Base-by-base conservation (phyloP, 148 eudicot genomes). In the Drosera capensis region DNA sequence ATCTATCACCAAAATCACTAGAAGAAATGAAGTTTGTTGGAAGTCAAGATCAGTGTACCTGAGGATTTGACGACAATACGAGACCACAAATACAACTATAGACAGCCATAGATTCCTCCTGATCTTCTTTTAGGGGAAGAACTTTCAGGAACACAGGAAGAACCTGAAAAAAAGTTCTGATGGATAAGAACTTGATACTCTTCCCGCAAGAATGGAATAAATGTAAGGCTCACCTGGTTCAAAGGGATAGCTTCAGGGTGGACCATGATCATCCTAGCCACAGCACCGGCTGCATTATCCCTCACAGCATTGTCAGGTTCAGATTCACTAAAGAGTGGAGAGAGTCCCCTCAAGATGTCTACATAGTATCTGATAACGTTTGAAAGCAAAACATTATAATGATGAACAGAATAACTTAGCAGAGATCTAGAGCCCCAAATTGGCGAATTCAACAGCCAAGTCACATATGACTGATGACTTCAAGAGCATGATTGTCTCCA, bases 211-310 rank as follows among this genome's bases (percentile, higher is more conserved):
- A 22, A n/a, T n/a, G n/a, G n/a, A n/a, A n/a, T n/a, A n/a, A n/a
- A n/a, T n/a, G n/a, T n/a, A n/a, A n/a, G n/a, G 46, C 71, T 15
- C 8, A 85, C 99, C 83, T 90, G 99, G 59, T 73, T 68, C 55
- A 90, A 65, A 7, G 99, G 99, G 48, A 80, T 68, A 28, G 78
- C 56, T 58, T 85, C 87, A 23, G 84, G 88, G 43, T 81, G 93
- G 26, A 75, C 82, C 82, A 85, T 78, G 25, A 90, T 80, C 99
- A 90, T 90, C 71, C 87, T 78, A 43, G 99, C 95, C 54, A 85
- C 82, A 44, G 99, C 99, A 70, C 99, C 93, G 18, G 99, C 88
- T 35, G 95, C 99, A 68, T 90, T 90, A 52, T 90, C 99, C 50
- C 80, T 90, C 52, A 80, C 99, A n/a, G 95, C 99, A 76, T 75